Conservation (phyloP, 2,329 filamentous ascomycete species). For the Aspergillus pseudoviridinutans region DNA sequence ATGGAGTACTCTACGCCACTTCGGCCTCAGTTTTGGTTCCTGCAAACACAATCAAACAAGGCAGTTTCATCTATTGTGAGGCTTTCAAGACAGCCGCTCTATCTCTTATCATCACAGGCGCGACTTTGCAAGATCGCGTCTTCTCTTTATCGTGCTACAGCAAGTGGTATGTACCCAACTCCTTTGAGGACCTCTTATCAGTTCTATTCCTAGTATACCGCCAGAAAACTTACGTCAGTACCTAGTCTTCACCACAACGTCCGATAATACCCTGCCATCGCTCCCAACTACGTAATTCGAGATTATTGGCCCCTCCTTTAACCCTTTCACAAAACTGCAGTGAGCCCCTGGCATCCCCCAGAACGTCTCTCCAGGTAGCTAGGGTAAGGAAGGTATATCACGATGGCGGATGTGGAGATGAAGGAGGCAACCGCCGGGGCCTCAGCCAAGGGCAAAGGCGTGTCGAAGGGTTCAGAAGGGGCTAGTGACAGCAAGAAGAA, state of each 20-base stretch:
- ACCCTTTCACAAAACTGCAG: neutral
- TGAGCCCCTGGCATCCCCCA: neutral
- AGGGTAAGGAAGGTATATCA: conserved; percentile 14
- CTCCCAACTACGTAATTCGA: conserved; percentile 17
- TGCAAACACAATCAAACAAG: conserved; percentile 20
- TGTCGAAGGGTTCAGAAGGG: conserved; percentile 51
- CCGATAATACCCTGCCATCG: conserved; percentile 19
- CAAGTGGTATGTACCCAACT: neutral
- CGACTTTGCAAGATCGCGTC: neutral
- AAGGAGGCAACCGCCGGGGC: conserved; percentile 66
- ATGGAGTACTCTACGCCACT: conserved; percentile 14
- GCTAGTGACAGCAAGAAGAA: conserved; percentile 74
- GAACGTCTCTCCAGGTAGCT: neutral
- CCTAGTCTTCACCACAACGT: conserved; percentile 16
- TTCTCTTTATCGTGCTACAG: neutral
- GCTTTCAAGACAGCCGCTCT: neutral
- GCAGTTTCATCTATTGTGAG: neutral
- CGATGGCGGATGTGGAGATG: conserved; percentile 97
- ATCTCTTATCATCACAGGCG: neutral
- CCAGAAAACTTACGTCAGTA: conserved; percentile 2
- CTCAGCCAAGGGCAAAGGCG: conserved; percentile 51
- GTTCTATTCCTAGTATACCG: neutral
- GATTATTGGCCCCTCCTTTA: conserved; percentile 8
- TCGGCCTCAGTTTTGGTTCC: neutral
- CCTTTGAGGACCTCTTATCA: neutral